phyloP scores from a whole-genome alignment of 495 filamentous ascomycete genomes.

The Aspergillus sclerotiicarbonarius region DNA sequence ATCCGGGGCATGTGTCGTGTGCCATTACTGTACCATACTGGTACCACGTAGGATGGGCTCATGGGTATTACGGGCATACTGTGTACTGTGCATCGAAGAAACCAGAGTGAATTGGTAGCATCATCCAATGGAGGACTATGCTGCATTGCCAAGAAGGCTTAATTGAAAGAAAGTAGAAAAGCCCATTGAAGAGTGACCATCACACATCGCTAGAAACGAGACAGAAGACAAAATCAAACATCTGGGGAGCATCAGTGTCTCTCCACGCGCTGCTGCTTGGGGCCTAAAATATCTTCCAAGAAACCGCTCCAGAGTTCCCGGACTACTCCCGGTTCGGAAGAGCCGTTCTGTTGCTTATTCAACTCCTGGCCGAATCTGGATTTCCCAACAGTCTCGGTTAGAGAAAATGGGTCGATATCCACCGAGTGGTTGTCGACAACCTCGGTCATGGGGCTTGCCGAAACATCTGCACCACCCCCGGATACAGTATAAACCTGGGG shows the following conservation, averaged over 20 bases:
- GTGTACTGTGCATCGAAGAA: not conserved
- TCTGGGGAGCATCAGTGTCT: conserved; percentile 20
- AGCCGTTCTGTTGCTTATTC: conserved; percentile 22
- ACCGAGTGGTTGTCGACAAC: conserved; percentile 56
- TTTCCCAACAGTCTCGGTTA: conserved; percentile 51
- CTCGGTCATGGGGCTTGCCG: conserved; percentile 56
- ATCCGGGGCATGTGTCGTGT: not conserved
- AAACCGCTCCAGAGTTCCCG: conserved; percentile 54
- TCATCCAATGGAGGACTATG: not conserved
- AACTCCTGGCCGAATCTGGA: conserved; percentile 42
- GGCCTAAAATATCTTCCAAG: conserved; percentile 58
- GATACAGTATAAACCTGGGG: conserved; percentile 57
- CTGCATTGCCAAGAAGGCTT: not conserved
- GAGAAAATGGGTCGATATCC: conserved; percentile 57
- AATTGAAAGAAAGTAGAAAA: not conserved
- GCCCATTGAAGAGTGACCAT: conserved; percentile 7
- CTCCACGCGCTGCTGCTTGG: conserved; percentile 26
- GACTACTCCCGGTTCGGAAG: conserved; percentile 38
- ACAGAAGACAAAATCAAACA: conserved; percentile 10
- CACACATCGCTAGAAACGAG: conserved; percentile 15
- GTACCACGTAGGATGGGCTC: no score
- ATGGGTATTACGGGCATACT: not conserved
- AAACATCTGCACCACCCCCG: conserved; percentile 51
- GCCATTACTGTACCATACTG: not conserved
- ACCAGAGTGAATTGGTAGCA: not conserved